Percentiles rank a stretch among this genome's conserved stretches.
These are phyloP conservation scores for Sphagnum contortum DNA, from an alignment of 225 moss, liverwort and hornwort species.

Conservation along the genomic window DNA sequence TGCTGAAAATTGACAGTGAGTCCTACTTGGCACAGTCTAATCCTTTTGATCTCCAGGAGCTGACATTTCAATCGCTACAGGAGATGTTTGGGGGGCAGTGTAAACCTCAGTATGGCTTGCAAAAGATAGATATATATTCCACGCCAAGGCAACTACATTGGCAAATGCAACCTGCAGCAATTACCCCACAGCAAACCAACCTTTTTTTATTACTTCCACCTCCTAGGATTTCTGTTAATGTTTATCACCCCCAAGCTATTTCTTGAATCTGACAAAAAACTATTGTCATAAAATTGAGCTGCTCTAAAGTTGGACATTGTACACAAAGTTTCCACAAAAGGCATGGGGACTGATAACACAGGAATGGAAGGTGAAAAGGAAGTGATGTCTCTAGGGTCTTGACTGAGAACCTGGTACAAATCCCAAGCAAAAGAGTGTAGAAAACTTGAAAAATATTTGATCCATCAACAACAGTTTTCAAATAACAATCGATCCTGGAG, in stretches of 20 bases:
- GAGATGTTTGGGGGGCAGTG: constrained; percentile 11
- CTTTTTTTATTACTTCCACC: background rate
- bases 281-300: background rate
- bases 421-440: background rate
- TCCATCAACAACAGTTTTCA: background rate
- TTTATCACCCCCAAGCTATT: background rate
- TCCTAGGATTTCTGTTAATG: background rate
- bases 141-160: constrained; percentile 46
- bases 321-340: constrained; percentile 2
- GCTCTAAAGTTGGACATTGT: too few relatives aligned
- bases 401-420: background rate
- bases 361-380: too few relatives aligned
- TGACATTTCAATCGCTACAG: constrained; percentile 35
- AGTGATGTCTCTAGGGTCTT: background rate
- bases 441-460: background rate
- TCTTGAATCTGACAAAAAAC: background rate
- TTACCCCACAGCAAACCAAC: background rate
- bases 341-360: background rate
- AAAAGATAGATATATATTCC: constrained; percentile 63
- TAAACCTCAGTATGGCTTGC: constrained; percentile 42
- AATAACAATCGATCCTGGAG: background rate
- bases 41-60: too few relatives aligned
- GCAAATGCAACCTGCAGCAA: constrained; percentile 46
- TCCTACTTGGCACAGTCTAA: too few relatives aligned
- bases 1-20: too few relatives aligned